Base-by-base conservation (phyloP, 495 filamentous ascomycete species). In the Xylaria castorea region DNA sequence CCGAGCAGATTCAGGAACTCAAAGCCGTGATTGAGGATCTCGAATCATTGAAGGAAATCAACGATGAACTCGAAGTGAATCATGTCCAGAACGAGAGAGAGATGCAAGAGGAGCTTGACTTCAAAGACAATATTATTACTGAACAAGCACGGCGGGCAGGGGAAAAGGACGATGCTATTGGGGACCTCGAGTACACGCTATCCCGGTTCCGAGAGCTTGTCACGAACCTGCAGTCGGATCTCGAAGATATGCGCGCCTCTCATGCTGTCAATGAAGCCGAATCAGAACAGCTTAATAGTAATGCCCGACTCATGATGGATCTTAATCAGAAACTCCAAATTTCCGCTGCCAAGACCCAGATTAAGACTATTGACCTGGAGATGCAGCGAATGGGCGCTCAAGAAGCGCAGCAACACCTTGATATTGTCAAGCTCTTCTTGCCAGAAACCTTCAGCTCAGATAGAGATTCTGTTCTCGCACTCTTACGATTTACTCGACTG, bases 271-370 rank as follows among this genome's bases (percentile, higher is more conserved):
- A 94, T 0, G 97, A 99, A 77, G 91, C 91, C 5, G 95, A 98
- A 78, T 92, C 94, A 7, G 93, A 94, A 75, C 92, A 98, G 73
- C 87, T 98, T 27, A 92, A 89, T 50, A 91, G 87, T 70, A 91
- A 94, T 40, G 97, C 95, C 44, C 88, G 94, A 65, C 93, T 94
- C 27, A 97, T 98, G 93, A 91, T 97, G 88, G 94, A 99, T 80
- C 87, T 99, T 53, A 98, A 97, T 81, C 88, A 95, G 88, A 95
- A 96, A 76, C 89, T 99, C 44, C 95, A 97, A 75, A 87, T 91
- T 48, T 95, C 94, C 14, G 94, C 93, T 30, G 87, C 93, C 16
- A 98, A 97, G 82, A 90, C 94, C 3, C 95, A 97, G 79, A 91
- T 93, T 75, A 98, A 96, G 80, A 94, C 94, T 0, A 95, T 98